These are phyloP conservation scores for Phytophthora fragariae DNA, from an alignment of 352 stramenopile species.

Conservation along the genomic window DNA sequence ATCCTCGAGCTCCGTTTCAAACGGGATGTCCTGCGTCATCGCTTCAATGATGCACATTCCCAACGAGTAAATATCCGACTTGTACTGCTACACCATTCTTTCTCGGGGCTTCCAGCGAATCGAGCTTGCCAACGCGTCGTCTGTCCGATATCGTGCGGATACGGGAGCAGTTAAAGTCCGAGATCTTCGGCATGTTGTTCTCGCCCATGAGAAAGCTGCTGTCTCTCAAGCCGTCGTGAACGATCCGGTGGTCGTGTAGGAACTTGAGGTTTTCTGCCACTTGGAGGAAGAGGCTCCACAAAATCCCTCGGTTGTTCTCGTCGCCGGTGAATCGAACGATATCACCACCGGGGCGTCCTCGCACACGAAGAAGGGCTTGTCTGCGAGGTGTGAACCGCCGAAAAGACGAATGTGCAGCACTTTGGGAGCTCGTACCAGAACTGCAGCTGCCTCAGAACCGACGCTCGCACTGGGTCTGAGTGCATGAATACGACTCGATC, in stretches of 20 bases:
- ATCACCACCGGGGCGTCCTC: conserved; percentile 29
- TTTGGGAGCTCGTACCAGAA: conserved; percentile 36
- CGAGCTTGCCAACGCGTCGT: not conserved
- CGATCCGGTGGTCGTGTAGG: conserved; percentile 53
- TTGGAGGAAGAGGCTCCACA: conserved; percentile 37
- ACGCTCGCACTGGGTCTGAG: not conserved
- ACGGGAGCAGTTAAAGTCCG: conserved; percentile 27
- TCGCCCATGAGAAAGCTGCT: conserved; percentile 76
- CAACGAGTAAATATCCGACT: conserved; percentile 40
- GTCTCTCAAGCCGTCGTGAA: conserved; percentile 83
- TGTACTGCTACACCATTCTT: conserved; percentile 8
- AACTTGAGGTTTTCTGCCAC: conserved; percentile 51
- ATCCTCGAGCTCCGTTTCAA: conserved; percentile 8
- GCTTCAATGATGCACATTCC: conserved; percentile 49
- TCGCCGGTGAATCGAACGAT: conserved; percentile 26
- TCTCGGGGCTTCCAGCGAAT: conserved; percentile 35
- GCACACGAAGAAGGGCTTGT: conserved; percentile 30
- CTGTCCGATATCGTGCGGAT: conserved; percentile 11
- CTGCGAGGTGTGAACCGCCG: conserved; percentile 39
- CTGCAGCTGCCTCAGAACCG: conserved; percentile 33
- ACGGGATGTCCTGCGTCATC: conserved; percentile 18
- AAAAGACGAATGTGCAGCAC: conserved; percentile 34
- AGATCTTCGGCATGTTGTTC: conserved; percentile 29
- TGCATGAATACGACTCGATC: too few species aligned
- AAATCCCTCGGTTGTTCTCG: not conserved